Base-by-base conservation (phyloP, 768 basidiomycete species). In the Russula sp. region DNA sequence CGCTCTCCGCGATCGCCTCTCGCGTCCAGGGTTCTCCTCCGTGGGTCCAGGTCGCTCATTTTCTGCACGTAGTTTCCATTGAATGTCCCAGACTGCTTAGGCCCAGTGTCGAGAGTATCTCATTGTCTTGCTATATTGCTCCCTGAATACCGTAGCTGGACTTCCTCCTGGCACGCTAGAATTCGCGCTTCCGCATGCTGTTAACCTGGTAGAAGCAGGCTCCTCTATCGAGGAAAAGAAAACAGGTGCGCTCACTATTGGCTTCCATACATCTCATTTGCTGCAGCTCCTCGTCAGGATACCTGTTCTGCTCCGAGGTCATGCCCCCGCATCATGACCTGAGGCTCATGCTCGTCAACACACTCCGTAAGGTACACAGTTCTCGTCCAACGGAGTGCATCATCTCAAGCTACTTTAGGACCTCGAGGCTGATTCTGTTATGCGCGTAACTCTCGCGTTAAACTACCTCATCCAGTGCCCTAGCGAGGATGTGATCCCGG, bases 301-400 rank as follows among this genome's bases (percentile, higher is more conserved):
- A 93, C 74, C 73, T 87, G 7, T 92, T 90, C 70, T 92, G 91
- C 70, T 73, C 79, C 57, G 84, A 88, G 70, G 72, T 89, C 22
- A 90, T 94, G 84, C 82, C 84, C 44, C 69, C 75, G 8, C 73
- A 79, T 42, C 84, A 91, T 69, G 89, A 91, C 63, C 76, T 92
- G 37, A 81, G 84, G 55, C 76, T 94, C 27, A 91, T 94, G 87
- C 79, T 93, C 22, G 85, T 94, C 62, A 94, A 94, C 68, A 92
- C 91, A 5, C 71, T 92, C 39, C 84, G 90, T 65, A 94, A 94
- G 80, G 91, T 85, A 68, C 61, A 71, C 34, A 40, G 5, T 8
- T 13, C 39, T 56, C 39, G 4, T 55, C 18, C 44, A 55, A 14
- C 22, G 35, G 9, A 37, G 40, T 32, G 40, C 47, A 63, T 13